Percentiles rank a stretch among this genome's conserved stretches.
These are phyloP conservation scores for Penicillium soppii DNA, from an alignment of 495 filamentous ascomycete species.

Conservation along the genomic window DNA sequence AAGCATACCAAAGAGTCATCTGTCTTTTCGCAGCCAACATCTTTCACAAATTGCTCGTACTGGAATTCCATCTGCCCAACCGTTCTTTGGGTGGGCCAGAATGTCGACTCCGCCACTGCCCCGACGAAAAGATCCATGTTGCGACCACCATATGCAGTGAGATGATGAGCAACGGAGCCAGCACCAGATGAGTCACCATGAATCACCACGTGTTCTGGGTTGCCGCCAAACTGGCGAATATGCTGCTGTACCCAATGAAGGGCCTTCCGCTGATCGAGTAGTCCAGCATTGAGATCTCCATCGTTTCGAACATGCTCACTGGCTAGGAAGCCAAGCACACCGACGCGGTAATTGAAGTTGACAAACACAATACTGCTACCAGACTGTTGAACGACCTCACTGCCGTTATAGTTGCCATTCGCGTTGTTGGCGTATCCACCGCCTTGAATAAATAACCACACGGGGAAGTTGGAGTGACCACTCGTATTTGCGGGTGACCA, in stretches of 20 bases:
- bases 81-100: constrained; percentile 60
- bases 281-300: constrained; percentile 56
- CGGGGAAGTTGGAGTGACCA: constrained; percentile 52
- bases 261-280: constrained; percentile 64
- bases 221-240: constrained; percentile 62
- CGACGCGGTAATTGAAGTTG: constrained; percentile 77
- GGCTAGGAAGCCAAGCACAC: constrained; percentile 67
- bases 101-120: constrained; percentile 59
- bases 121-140: constrained; percentile 57
- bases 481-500: constrained; percentile 61
- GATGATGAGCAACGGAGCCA: constrained; percentile 61
- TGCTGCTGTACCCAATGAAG: constrained; percentile 64
- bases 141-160: constrained; percentile 57
- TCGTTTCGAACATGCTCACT: constrained; percentile 52
- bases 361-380: constrained; percentile 59
- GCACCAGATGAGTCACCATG: constrained; percentile 68
- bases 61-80: constrained; percentile 59
- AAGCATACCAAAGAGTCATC: constrained; percentile 54
- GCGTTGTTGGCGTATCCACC: constrained; percentile 63
- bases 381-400: constrained; percentile 53
- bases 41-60: constrained; percentile 55
- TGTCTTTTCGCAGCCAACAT: constrained; percentile 44
- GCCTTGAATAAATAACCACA: constrained; percentile 72
- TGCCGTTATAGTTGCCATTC: constrained; percentile 66
- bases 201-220: constrained; percentile 66